Conservation (phyloP, 345 rosid species). For the Linum trigynum region DNA sequence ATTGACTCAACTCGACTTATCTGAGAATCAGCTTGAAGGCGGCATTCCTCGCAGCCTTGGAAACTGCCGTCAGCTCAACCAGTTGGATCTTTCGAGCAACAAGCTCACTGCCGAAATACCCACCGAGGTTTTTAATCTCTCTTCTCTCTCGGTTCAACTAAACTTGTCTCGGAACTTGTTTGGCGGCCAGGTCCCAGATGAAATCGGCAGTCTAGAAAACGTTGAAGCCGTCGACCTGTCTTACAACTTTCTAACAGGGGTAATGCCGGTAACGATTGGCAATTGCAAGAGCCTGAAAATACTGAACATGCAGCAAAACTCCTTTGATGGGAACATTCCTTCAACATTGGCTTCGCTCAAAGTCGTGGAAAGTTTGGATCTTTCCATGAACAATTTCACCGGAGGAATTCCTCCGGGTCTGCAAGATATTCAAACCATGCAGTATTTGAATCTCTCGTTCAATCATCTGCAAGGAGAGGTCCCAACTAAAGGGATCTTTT, state of each 20-base stretch:
- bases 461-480: slow-evolving; percentile 17
- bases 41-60: background rate
- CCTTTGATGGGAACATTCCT: slow-evolving; percentile 9
- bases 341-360: slow-evolving; percentile 2
- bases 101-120: background rate
- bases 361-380: slow-evolving; percentile 3
- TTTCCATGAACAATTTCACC: slow-evolving; percentile 5
- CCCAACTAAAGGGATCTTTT: slow-evolving; percentile 31
- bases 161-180: background rate
- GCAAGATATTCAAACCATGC: background rate
- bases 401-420: slow-evolving; percentile 5
- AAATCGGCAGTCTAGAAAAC: background rate
- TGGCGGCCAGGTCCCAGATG: background rate
- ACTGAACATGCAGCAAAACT: slow-evolving; percentile 1
- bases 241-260: background rate
- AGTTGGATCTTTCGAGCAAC: background rate
- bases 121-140: background rate
- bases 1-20: background rate
- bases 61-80: background rate
- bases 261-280: background rate
- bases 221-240: background rate
- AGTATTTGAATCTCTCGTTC: slow-evolving; percentile 8
- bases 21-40: slow-evolving; percentile 1
- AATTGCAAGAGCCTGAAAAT: slow-evolving; percentile 3
- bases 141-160: slow-evolving; percentile 1